Conservation (phyloP, 208 protist species). For the Wallacemonas sp. region DNA sequence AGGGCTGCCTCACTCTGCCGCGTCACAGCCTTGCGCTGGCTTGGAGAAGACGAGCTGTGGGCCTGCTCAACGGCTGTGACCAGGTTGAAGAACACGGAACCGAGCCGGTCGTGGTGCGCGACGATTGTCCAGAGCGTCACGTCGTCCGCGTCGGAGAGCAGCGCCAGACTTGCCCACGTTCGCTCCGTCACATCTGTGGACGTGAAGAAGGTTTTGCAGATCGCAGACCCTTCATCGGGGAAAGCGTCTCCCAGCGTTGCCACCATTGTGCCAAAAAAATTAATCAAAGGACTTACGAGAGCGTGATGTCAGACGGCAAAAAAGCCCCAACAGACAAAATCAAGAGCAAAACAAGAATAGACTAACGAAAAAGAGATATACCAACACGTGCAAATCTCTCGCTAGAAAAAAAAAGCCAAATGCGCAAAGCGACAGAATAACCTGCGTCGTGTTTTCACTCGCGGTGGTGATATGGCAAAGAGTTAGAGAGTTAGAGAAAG, state of each 20-base stretch:
- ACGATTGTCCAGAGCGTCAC: constrained; percentile 84
- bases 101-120: constrained; percentile 51
- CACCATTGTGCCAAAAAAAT: constrained; percentile 22
- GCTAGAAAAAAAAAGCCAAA: too few relatives aligned
- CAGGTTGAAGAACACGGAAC: constrained; percentile 42
- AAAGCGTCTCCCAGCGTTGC: constrained; percentile 39
- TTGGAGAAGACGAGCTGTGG: constrained; percentile 59
- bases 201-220: constrained; percentile 66
- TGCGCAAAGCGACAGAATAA: neutral
- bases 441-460: too few relatives aligned
- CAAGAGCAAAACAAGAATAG: neutral
- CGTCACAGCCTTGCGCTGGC: constrained; percentile 32
- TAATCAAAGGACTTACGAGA: neutral
- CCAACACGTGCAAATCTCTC: constrained; percentile 4
- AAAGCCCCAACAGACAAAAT: constrained; percentile 14
- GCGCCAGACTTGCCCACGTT: constrained; percentile 52
- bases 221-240: constrained; percentile 46
- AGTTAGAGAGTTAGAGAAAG: neutral
- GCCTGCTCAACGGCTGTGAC: constrained; percentile 59
- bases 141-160: constrained; percentile 70
- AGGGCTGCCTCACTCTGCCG: constrained; percentile 42
- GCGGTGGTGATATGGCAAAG: too few relatives aligned
- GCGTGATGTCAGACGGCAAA: neutral
- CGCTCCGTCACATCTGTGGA: constrained; percentile 64
- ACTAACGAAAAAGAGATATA: constrained; percentile 25